These are phyloP conservation scores for Pythium rhizo-oryzae DNA, from an alignment of 352 stramenopile species.

Conservation along the genomic window DNA sequence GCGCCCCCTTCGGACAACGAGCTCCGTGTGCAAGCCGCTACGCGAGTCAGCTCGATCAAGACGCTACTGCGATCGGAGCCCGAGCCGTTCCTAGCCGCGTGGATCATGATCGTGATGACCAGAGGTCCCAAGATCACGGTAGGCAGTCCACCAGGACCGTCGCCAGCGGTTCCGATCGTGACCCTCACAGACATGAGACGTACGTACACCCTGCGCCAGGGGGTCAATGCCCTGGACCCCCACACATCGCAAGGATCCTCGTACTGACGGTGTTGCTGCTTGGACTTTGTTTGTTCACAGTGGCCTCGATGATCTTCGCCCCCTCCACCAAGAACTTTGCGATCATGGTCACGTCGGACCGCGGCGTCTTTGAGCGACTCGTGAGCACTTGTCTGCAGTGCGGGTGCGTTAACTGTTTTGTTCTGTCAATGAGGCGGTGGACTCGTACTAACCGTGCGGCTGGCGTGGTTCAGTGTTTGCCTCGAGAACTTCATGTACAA, in stretches of 20 bases:
- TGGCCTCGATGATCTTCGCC: slow-evolving; percentile 18
- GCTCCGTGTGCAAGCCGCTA: not conserved
- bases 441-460: not conserved
- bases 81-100: slow-evolving; percentile 8
- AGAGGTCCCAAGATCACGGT: not conserved
- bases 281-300: not conserved
- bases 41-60: slow-evolving; percentile 7
- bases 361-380: slow-evolving; percentile 19
- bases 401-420: slow-evolving; percentile 22
- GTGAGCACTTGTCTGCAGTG: slow-evolving; percentile 30
- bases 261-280: not conserved
- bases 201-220: not conserved
- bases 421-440: no score
- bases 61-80: slow-evolving; percentile 16
- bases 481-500: slow-evolving; percentile 14
- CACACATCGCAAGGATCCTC: not conserved
- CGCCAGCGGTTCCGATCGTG: not conserved
- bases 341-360: slow-evolving; percentile 20
- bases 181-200: not conserved
- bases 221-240: no score
- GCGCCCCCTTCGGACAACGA: not conserved
- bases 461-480: slow-evolving; percentile 22
- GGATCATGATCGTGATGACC: slow-evolving; percentile 16
- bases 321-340: slow-evolving; percentile 5
- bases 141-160: not conserved